phyloP scores from a whole-genome alignment of 2,329 filamentous ascomycete species.

The Exophiala oligosperma region DNA sequence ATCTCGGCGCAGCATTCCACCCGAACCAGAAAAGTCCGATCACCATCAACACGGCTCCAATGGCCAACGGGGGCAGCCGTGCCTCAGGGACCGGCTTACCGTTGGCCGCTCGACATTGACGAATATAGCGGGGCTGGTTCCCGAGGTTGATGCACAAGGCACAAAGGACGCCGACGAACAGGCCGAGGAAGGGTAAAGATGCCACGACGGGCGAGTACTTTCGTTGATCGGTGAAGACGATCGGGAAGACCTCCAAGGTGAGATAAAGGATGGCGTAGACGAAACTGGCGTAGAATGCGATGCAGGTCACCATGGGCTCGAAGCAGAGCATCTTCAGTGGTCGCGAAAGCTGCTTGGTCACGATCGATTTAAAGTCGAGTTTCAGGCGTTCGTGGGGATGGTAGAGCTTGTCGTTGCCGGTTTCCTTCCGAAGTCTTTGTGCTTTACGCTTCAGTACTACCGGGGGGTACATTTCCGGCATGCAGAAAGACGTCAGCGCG shows the following conservation, averaged over 20 bases:
- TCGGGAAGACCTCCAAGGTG: constrained; percentile 49
- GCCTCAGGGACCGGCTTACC: constrained; percentile 40
- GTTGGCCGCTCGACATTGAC: constrained; percentile 26
- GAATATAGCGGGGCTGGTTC: constrained; percentile 42
- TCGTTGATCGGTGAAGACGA: constrained; percentile 44
- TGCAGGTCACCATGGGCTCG: constrained; percentile 49
- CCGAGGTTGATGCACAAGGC: constrained; percentile 44
- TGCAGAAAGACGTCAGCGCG: constrained; percentile 31
- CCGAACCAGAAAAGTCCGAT: constrained; percentile 47
- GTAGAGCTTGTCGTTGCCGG: constrained; percentile 41
- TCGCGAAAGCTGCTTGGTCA: constrained; percentile 46
- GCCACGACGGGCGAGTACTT: constrained; percentile 44
- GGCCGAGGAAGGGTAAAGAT: constrained; percentile 47
- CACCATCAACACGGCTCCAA: constrained; percentile 46
- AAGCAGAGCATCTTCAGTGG: constrained; percentile 48
- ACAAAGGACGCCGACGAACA: constrained; percentile 46
- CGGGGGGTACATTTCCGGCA: constrained; percentile 44
- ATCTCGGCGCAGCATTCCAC: constrained; percentile 40
- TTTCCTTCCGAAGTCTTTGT: constrained; percentile 38
- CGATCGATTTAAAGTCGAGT: constrained; percentile 41
- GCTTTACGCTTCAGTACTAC: constrained; percentile 44
- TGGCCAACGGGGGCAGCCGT: constrained; percentile 46
- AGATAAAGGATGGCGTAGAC: constrained; percentile 51
- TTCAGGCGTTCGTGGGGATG: constrained; percentile 49
- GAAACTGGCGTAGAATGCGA: constrained; percentile 48